Conservation (phyloP, 1,284 basidiomycete genomes). For the Volvariella surrecta region DNA sequence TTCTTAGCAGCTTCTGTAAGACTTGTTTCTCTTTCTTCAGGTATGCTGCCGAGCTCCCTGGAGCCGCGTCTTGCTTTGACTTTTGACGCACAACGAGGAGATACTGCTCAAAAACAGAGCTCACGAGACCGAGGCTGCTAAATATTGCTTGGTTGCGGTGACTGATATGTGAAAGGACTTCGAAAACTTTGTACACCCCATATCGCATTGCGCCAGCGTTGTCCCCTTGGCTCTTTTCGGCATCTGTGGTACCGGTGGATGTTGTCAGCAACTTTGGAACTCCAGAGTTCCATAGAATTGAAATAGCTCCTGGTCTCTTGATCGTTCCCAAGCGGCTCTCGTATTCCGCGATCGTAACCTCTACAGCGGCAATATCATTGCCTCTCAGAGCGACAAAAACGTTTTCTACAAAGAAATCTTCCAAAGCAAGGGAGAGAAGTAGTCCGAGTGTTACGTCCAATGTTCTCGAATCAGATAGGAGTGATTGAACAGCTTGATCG, state of each 20-base stretch:
- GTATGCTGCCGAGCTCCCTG: too few species aligned
- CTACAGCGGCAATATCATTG: slow-evolving; percentile 29
- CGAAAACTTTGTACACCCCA: slow-evolving; percentile 50
- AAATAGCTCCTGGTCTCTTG: slow-evolving; percentile 44
- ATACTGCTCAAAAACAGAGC: slow-evolving; percentile 42
- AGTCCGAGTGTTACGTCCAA: slow-evolving; percentile 50
- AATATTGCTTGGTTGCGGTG: slow-evolving; percentile 65
- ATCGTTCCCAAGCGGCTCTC: slow-evolving; percentile 35
- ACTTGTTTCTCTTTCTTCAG: slow-evolving; percentile 42
- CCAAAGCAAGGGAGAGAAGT: slow-evolving; percentile 52
- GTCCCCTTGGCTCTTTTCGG: too few species aligned
- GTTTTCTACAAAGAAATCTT: slow-evolving; percentile 49
- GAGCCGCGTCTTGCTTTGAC: too few species aligned
- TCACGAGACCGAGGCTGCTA: slow-evolving; percentile 45
- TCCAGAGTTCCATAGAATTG: slow-evolving; percentile 42
- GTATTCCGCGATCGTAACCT: slow-evolving; percentile 26
- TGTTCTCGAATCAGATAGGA: slow-evolving; percentile 37
- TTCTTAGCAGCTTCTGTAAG: slow-evolving; percentile 51
- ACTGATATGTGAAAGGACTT: slow-evolving; percentile 45
- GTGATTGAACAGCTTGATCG: slow-evolving; percentile 41
- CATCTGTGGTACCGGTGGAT: neutral
- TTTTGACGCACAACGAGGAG: too few species aligned
- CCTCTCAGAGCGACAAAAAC: slow-evolving; percentile 39
- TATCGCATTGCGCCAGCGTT: slow-evolving; percentile 28
- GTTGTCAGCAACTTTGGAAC: slow-evolving; percentile 17